Percentiles rank a stretch among this genome's conserved stretches.
Conservation (phyloP, 192 early-diverging fungal genomes). For the Entrophospora sp. region DNA sequence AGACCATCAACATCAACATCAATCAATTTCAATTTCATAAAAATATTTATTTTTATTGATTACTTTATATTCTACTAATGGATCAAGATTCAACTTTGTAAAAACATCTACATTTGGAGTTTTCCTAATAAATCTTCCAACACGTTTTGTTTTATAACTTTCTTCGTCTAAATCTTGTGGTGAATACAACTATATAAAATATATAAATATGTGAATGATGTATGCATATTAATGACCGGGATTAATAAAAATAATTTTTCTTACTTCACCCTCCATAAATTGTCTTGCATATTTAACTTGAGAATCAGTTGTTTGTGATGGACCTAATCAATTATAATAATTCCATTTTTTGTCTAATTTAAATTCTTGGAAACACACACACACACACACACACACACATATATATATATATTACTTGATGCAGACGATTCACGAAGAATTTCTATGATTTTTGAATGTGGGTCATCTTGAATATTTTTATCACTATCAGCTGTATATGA, state of each 20-base stretch:
- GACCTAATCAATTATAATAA: neutral
- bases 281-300: neutral
- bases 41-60: neutral
- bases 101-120: constrained; percentile 29
- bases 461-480: too few relatives aligned
- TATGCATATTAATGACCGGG: too few relatives aligned
- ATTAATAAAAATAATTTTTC: too few relatives aligned
- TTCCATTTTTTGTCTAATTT: neutral
- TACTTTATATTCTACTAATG: constrained; percentile 38
- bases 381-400: too few relatives aligned
- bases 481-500: too few relatives aligned
- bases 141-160: neutral
- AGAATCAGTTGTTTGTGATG: neutral
- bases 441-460: constrained; percentile 6
- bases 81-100: constrained; percentile 29
- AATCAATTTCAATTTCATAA: neutral
- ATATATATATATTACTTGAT: too few relatives aligned
- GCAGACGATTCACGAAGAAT: constrained; percentile 8
- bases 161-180: neutral
- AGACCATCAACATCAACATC: neutral
- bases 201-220: too few relatives aligned
- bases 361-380: too few relatives aligned
- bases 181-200: neutral
- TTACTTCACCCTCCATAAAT: neutral
- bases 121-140: neutral